Percentiles rank a stretch among this genome's conserved stretches.
phyloP scores from a whole-genome alignment of 2,329 filamentous ascomycete genomes.

The Colletotrichum eremochloae region DNA sequence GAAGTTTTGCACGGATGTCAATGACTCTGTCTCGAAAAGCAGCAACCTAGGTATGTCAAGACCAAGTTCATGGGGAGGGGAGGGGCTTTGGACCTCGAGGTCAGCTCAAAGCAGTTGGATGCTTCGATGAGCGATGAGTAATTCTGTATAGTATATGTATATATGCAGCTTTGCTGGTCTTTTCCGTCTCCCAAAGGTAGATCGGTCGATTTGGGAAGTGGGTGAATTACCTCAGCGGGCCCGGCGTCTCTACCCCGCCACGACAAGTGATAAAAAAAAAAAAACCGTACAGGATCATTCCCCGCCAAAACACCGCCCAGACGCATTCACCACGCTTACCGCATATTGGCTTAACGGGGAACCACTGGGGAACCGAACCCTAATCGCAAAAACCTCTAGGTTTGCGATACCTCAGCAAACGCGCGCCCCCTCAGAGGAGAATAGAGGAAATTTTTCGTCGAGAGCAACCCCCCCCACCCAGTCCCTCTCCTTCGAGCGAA shows the following conservation, averaged over 20 bases:
- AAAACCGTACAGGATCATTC: neutral
- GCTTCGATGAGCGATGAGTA: conserved; percentile 20
- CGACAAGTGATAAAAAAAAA: neutral
- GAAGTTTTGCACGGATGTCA: conserved; percentile 4
- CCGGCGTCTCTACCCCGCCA: conserved; percentile 21
- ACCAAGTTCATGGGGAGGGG: neutral
- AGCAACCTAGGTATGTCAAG: neutral
- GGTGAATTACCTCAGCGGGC: conserved; percentile 28
- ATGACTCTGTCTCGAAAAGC: conserved; percentile 13
- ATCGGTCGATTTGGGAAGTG: neutral
- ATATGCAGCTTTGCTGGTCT: conserved; percentile 23
- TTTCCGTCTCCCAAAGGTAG: neutral
- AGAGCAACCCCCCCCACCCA: conserved; percentile 24
- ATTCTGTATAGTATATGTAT: conserved; percentile 34
- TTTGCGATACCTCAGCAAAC: conserved; percentile 27
- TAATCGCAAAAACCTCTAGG: conserved; percentile 49
- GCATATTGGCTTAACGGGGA: conserved; percentile 19
- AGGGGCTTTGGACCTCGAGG: neutral
- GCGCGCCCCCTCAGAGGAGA: conserved; percentile 11
- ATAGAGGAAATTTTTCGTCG: conserved; percentile 39
- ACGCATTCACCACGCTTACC: neutral
- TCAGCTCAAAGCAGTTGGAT: conserved; percentile 1
- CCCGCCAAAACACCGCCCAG: conserved; percentile 29
- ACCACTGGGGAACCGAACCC: conserved; percentile 44
- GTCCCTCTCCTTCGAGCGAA: conserved; percentile 15